Evolutionary conservation across 2,329 filamentous ascomycete genomes (phyloP).

Genomic region (Verticillium zaregamsianum): DNA sequence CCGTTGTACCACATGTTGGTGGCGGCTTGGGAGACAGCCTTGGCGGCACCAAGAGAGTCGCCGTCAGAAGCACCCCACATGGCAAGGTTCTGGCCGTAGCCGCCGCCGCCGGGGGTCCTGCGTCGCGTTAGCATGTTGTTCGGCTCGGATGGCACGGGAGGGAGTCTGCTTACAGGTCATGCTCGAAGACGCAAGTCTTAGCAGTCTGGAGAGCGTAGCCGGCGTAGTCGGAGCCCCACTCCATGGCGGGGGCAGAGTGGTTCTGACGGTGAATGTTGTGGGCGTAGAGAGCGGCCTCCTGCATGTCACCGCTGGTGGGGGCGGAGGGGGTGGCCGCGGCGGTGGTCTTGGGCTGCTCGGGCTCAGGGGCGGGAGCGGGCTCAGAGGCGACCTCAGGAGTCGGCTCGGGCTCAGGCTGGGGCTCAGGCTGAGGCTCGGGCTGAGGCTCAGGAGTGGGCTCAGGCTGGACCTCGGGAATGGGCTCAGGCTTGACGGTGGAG

Average conservation of each 20-base stretch:
- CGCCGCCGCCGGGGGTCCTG: conserved; percentile 52
- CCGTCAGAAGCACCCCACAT: conserved; percentile 43
- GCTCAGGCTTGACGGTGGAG: conserved; percentile 9
- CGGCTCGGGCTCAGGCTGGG: conserved; percentile 8
- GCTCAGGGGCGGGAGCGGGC: conserved; percentile 10
- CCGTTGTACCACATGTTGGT: conserved; percentile 87
- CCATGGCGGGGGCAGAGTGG: conserved; percentile 64
- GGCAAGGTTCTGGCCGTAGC: conserved; percentile 92
- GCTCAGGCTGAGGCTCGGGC: conserved; percentile 11
- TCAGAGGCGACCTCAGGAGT: conserved; percentile 4
- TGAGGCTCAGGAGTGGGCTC: conserved; percentile 8
- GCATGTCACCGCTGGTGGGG: conserved; percentile 22
- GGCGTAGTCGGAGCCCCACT: conserved; percentile 63
- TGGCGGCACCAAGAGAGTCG: conserved; percentile 43
- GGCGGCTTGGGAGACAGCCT: conserved; percentile 62
- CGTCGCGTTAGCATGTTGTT: background rate
- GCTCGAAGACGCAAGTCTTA: conserved; percentile 64
- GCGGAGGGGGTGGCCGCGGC: conserved; percentile 7
- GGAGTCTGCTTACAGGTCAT: conserved; percentile 62
- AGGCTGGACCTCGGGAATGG: conserved; percentile 4
- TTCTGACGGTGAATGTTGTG: conserved; percentile 87
- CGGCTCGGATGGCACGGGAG: background rate
- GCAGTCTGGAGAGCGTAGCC: conserved; percentile 62
- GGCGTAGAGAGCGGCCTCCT: conserved; percentile 52
- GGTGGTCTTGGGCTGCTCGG: conserved; percentile 6